A percentile compares a stretch with the other conserved stretches of the same genome.
phyloP scores from a whole-genome alignment of 2,329 filamentous ascomycete genomes.

The Diaporthe citrichinensis region DNA sequence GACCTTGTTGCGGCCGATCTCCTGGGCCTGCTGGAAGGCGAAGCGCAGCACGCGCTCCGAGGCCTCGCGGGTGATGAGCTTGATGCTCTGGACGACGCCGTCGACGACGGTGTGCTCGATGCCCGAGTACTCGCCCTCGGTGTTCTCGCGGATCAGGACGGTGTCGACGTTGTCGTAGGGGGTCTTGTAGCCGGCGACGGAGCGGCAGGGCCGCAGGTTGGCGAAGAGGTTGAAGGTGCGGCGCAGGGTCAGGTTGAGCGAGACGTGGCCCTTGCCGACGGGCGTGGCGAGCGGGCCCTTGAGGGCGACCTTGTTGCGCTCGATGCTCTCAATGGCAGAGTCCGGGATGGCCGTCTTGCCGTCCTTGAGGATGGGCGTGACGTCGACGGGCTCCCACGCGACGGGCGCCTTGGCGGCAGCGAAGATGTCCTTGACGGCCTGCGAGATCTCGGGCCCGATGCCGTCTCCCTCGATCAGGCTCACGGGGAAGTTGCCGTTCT shows the following conservation, averaged over 20 bases:
- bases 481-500: constrained; percentile 96
- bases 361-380: constrained; percentile 92
- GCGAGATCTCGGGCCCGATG: constrained; percentile 97
- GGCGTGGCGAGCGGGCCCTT: constrained; percentile 98
- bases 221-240: constrained; percentile 99
- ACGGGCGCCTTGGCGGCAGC: constrained; percentile 92
- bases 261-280: constrained; percentile 98
- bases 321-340: constrained; percentile 92
- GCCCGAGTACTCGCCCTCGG: constrained; percentile 52
- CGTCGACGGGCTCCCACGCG: constrained; percentile 97
- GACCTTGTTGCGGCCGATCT: constrained; percentile 95
- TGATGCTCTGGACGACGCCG: constrained; percentile 98
- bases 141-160: constrained; percentile 93
- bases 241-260: constrained; percentile 97
- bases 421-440: constrained; percentile 99
- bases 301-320: constrained; percentile 95
- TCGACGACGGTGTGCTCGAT: constrained; percentile 57
- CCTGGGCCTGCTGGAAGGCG: constrained; percentile 97
- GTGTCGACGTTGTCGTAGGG: constrained; percentile 98
- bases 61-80: constrained; percentile 97
- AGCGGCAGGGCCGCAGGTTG: constrained; percentile 98
- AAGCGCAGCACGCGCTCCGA: constrained; percentile 96
- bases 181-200: constrained; percentile 97
- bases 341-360: constrained; percentile 96
- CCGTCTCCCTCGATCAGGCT: constrained; percentile 99